These are phyloP conservation scores for Megacollybia marginata DNA, from an alignment of 768 basidiomycete genomes.

Conservation along the genomic window DNA sequence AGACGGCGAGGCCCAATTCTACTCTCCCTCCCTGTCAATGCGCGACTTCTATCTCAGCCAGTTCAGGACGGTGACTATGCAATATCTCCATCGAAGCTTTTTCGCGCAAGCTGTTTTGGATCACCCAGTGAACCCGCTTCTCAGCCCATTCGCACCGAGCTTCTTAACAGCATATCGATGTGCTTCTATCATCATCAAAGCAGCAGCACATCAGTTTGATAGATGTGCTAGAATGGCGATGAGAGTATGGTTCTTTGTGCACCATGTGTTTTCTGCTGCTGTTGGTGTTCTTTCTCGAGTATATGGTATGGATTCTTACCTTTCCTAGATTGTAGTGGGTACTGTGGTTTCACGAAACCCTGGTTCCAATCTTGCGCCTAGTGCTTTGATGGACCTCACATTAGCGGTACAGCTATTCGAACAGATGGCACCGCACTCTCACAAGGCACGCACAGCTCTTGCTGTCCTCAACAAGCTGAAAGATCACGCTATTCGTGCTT, in stretches of 20 bases:
- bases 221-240: conserved; percentile 38
- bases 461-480: conserved; percentile 36
- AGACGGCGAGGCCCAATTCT: conserved; percentile 40
- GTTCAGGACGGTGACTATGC: conserved; percentile 50
- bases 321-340: conserved; percentile 45
- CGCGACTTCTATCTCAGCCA: conserved; percentile 51
- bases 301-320: conserved; percentile 3
- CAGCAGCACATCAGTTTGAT: conserved; percentile 40
- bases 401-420: conserved; percentile 40
- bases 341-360: conserved; percentile 55
- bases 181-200: conserved; percentile 44
- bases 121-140: conserved; percentile 43
- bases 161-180: conserved; percentile 48
- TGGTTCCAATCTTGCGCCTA: conserved; percentile 37
- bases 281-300: conserved; percentile 18
- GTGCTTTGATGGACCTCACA: conserved; percentile 42
- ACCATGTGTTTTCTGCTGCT: conserved; percentile 44
- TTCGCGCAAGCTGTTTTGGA: conserved; percentile 53
- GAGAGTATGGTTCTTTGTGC: conserved; percentile 44
- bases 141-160: conserved; percentile 48
- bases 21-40: conserved; percentile 40
- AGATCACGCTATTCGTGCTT: conserved; percentile 35
- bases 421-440: conserved; percentile 32
- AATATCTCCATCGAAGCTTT: conserved; percentile 50
- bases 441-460: conserved; percentile 39